Base-by-base conservation (phyloP, 2,329 filamentous ascomycete species). In the Fusarium sp. region DNA sequence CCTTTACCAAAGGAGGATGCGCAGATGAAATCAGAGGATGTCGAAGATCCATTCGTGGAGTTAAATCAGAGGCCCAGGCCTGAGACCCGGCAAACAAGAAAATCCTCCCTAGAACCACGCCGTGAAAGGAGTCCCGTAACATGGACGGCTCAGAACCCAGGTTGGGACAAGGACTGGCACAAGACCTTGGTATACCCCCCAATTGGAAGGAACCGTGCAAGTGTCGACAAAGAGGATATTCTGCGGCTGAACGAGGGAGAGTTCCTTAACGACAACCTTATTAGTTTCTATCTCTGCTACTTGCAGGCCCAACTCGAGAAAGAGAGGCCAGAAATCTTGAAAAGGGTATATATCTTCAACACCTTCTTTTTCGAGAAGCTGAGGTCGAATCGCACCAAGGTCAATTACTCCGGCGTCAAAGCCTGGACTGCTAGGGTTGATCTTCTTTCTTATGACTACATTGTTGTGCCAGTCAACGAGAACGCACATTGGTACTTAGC, bases 401-500 rank as follows among this genome's bases (percentile, higher is more conserved):
- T 97, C 80, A 94, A 97, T 75, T 98, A 97, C 77, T 89, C 92
- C 27, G 91, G 90, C 7, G 95, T 99, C 59, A 90, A 91, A 78
- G 88, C 89, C 45, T 99, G 96, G 96, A 98, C 96, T 1, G 86
- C 91, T 34, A 93, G 90, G 73, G 86, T 95, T 24, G 93, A 99
- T 77, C 81, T 99, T 11, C 93, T 98, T 75, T 87, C 86, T 8
- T 94, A 93, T 73, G 93, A 97, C 77, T 98, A 95, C 78, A 90
- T 98, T 63, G 86, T 98, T 14, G 92, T 99, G 9, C 96, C 96
- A 0, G 93, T 99, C 78, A 97, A 97, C 74, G 92, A 98, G 77
- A 85, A 89, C 72, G 82, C 85, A 2, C 96, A 99, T 79, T 99
- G 97, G 96, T 98, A 96, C 80, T 84, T 98, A 71, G 94, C 94